Evolutionary conservation across 1,139 yeast species (phyloP), one percentile per base, ranked within the genome.

Genomic region (Starmera stellimalicola): DNA sequence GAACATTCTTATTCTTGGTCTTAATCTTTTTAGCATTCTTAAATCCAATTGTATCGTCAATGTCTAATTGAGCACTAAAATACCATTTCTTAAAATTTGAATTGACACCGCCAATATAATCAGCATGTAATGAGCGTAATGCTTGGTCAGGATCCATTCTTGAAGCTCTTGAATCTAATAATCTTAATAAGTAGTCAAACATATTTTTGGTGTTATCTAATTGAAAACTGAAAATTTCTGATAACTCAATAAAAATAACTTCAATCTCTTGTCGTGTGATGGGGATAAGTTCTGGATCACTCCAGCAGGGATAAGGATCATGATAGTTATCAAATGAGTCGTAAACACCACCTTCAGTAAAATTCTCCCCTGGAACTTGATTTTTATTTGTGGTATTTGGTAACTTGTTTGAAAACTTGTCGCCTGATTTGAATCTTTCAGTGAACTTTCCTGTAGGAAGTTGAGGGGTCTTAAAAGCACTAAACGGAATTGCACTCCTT

Each of bases 21-120:
- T 43, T 48, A 35, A 53, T 50, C 16, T 48, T 37, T 31, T 51
- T 50, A 16, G 55, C 44, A 41, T 57, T 54, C 6, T 49, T 53
- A 41, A 60, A 62, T 3, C 70, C 70, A 40, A 60, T 37, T 2
- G 64, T 52, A 44, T 72, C 78, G 43, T 70, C 77, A 30, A 69
- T 48, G 52, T 73, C 77, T 50, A 72, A 57, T 40, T 66, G 70
- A 11, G 79, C 70, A 1, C 79, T 78, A 57, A 75, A 74, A 45
- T 73, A 76, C 83, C 83, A 77, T 43, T 70, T 76, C 37, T 65
- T 60, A 48, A 70, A 76, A 46, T 77, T 77, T 1, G 82, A 60
- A 45, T 73, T 70, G 6, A 60, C 42, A 0, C 83, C 84, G 6
- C 80, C 80, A 43, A 77, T 69, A 45, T 75, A 76, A 48, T 77